Conservation (phyloP, 805 yeast species). For the Starmerella kuoi region DNA sequence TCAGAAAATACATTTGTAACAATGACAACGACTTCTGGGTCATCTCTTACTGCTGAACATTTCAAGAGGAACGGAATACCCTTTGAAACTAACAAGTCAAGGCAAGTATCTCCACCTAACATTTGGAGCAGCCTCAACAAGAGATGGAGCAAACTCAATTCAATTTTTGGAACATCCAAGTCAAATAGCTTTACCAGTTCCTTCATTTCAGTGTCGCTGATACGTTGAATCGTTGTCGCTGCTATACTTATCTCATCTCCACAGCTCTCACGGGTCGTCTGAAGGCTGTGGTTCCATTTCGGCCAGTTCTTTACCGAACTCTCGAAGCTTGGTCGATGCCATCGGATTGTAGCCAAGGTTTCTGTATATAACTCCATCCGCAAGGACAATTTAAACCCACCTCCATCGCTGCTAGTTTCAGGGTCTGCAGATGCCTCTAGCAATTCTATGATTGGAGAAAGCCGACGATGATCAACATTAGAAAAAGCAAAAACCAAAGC, state of each 20-base stretch:
- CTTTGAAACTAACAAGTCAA: conserved; percentile 39
- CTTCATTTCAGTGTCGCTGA: background rate
- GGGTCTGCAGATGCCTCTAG: conserved; percentile 5
- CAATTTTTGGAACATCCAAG: background rate
- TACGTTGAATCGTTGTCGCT: background rate
- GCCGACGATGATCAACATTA: conserved; percentile 46
- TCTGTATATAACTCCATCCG: conserved; percentile 10
- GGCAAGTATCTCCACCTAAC: conserved; percentile 41
- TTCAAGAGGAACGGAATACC: conserved; percentile 60
- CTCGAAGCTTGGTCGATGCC: conserved; percentile 4
- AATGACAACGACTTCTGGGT: conserved; percentile 41
- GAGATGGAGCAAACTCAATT: conserved; percentile 14
- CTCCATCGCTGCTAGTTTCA: conserved; percentile 6
- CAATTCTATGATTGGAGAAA: conserved; percentile 24
- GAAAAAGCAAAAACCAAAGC: conserved; percentile 64
- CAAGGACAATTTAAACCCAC: conserved; percentile 15
- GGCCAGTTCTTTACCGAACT: conserved; percentile 5
- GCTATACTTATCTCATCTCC: conserved; percentile 10
- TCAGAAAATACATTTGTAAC: conserved; percentile 39
- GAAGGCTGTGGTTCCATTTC: conserved; percentile 13
- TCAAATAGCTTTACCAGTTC: conserved; percentile 4
- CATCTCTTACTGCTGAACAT: conserved; percentile 60
- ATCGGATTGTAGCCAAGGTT: conserved; percentile 2
- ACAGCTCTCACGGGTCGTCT: conserved; percentile 14
- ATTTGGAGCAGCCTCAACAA: conserved; percentile 39